Evolutionary conservation across 805 yeast genomes (phyloP).

Genomic region (Lipomyces mesembrius): DNA sequence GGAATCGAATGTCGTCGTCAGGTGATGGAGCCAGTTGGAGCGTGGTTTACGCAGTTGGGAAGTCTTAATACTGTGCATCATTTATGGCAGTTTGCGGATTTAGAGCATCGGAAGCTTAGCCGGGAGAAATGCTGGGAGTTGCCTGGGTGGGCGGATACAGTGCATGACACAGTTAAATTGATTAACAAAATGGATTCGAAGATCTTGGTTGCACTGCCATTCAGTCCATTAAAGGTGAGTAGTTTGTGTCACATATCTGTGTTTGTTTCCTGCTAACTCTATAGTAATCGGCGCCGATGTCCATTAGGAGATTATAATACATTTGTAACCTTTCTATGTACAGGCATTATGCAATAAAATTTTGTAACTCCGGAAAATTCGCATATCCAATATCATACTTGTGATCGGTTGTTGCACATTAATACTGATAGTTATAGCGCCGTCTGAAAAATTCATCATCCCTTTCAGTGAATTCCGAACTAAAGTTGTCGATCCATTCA

Average conservation of each 20-base stretch:
- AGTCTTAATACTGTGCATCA: conserved; percentile 50
- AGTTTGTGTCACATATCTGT: background rate
- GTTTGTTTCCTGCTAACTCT: background rate
- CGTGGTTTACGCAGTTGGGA: conserved; percentile 52
- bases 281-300: background rate
- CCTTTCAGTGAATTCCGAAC: background rate
- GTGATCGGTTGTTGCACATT: background rate
- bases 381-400: background rate
- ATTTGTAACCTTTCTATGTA: conserved; percentile 1
- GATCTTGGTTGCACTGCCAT: conserved; percentile 49
- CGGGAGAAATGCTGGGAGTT: conserved; percentile 52
- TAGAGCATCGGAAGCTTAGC: conserved; percentile 50
- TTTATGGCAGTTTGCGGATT: conserved; percentile 53
- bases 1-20: conserved; percentile 52
- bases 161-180: conserved; percentile 51
- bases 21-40: conserved; percentile 55
- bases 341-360: background rate
- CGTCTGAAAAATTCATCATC: background rate
- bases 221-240: conserved; percentile 47
- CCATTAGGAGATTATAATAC: background rate
- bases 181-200: conserved; percentile 48
- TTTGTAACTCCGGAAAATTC: background rate
- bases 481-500: background rate
- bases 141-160: conserved; percentile 54
- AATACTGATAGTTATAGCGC: background rate